Conservation (phyloP, 306 rosid species). For the Morella rubra region DNA sequence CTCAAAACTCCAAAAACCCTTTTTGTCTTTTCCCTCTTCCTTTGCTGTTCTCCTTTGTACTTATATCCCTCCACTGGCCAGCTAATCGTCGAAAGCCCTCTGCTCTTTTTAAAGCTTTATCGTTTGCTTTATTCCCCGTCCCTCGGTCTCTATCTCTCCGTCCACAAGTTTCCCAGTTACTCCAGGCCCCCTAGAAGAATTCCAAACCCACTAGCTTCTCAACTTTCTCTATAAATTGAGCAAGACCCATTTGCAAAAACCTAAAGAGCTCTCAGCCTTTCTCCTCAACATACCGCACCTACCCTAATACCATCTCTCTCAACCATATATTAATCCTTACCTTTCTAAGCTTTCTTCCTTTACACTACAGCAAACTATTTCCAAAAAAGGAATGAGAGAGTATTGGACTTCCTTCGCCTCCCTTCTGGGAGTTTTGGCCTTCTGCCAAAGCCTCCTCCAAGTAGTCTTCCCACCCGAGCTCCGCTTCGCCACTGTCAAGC, state of each 20-base stretch:
- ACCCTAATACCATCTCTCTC: background rate
- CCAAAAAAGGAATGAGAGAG: constrained; percentile 52
- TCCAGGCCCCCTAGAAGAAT: background rate
- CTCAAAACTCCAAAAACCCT: constrained; percentile 39
- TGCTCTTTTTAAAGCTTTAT: constrained; percentile 2
- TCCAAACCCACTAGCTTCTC: background rate
- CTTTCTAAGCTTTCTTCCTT: background rate
- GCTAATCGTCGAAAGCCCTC: constrained; percentile 24
- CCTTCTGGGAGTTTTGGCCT: constrained; percentile 76
- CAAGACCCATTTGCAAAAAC: constrained; percentile 8
- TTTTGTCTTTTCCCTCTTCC: constrained; percentile 36
- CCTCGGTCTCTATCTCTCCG: constrained; percentile 1
- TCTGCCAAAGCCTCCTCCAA: constrained; percentile 79
- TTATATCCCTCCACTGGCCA: constrained; percentile 38
- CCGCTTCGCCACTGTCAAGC: constrained; percentile 63
- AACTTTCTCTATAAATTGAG: constrained; percentile 45
- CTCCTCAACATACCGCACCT: background rate
- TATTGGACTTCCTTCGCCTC: constrained; percentile 89
- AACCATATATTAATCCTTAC: background rate
- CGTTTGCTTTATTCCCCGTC: background rate
- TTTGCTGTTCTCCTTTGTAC: constrained; percentile 49
- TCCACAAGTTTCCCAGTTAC: constrained; percentile 11
- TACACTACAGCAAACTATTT: background rate
- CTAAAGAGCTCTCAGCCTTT: constrained; percentile 2
- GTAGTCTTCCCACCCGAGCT: constrained; percentile 87